Percentiles rank a stretch among this genome's conserved stretches.
These are phyloP conservation scores for Trichoderma koningii DNA, from an alignment of 2,329 filamentous ascomycete genomes.

Conservation along the genomic window DNA sequence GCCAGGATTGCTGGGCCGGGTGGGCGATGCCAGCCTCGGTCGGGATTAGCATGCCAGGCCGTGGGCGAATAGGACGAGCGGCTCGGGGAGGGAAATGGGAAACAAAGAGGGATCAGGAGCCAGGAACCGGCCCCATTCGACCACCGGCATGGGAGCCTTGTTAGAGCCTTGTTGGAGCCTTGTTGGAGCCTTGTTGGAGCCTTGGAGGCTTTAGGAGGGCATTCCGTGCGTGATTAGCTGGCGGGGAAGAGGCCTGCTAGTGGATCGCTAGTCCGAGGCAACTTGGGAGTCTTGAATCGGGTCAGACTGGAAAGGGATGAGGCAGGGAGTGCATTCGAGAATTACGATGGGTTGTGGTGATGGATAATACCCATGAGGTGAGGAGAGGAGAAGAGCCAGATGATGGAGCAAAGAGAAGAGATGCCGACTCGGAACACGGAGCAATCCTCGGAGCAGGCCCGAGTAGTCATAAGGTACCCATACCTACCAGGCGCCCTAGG, in stretches of 20 bases:
- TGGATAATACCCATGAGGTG: too few relatives aligned
- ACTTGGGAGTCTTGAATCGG: too few relatives aligned
- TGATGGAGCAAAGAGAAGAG: too few relatives aligned
- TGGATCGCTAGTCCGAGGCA: conserved; percentile 2
- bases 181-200: too few relatives aligned
- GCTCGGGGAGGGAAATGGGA: neutral
- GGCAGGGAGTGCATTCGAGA: too few relatives aligned
- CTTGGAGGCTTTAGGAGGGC: too few relatives aligned
- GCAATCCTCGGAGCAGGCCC: neutral
- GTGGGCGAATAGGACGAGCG: neutral
- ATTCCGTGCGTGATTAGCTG: neutral
- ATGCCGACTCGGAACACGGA: neutral
- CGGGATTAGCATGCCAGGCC: neutral
- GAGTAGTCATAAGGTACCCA: neutral
- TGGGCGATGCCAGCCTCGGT: neutral
- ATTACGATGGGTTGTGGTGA: too few relatives aligned
- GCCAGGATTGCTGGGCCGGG: neutral
- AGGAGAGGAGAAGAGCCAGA: too few relatives aligned
- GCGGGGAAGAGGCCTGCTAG: conserved; percentile 2
- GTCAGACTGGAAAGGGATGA: neutral
- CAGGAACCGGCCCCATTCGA: neutral
- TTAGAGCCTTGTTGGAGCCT: too few relatives aligned
- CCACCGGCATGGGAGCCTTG: neutral
- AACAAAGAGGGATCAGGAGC: neutral
- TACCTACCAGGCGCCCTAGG: neutral